Conservation (phyloP, 768 basidiomycete genomes). For the Boletus eberwhitei region DNA sequence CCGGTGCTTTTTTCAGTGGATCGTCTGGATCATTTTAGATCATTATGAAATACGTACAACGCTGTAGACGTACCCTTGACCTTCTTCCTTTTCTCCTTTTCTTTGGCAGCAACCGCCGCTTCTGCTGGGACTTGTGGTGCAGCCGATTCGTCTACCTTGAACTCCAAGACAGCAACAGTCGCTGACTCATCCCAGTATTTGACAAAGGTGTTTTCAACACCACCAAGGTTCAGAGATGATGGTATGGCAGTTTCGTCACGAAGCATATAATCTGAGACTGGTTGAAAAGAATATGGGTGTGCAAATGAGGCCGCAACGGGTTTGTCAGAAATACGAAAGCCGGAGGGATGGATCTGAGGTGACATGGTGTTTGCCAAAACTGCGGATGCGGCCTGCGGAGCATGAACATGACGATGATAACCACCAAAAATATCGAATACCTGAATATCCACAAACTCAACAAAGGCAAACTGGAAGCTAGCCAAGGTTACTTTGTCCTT, state of each 20-base stretch:
- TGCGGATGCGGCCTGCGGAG: conserved; percentile 67
- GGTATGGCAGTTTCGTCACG: conserved; percentile 75
- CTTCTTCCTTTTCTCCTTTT: conserved; percentile 57
- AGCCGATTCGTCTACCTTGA: conserved; percentile 65
- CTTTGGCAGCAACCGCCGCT: conserved; percentile 50
- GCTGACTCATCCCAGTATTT: conserved; percentile 93
- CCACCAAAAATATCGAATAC: conserved; percentile 38
- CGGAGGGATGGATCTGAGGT: conserved; percentile 82
- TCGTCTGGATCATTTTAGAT: conserved; percentile 30
- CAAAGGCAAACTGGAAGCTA: conserved; percentile 92
- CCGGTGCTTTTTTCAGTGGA: conserved; percentile 36
- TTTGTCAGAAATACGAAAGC: conserved; percentile 86
- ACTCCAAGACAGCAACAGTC: conserved; percentile 70
- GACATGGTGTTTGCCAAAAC: conserved; percentile 88
- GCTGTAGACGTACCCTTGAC: conserved; percentile 40
- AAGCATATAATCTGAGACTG: conserved; percentile 66
- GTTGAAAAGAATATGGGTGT: conserved; percentile 86
- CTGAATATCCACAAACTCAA: conserved; percentile 83
- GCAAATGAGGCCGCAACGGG: conserved; percentile 93
- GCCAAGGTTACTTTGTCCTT: conserved; percentile 85
- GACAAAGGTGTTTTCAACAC: conserved; percentile 69
- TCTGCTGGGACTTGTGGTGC: conserved; percentile 21
- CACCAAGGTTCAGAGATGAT: conserved; percentile 67
- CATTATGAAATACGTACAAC: not conserved
- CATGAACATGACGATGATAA: conserved; percentile 7